Evolutionary conservation across 225 moss, liverwort and hornwort species (phyloP).

Genomic region (Bryum argenteum): DNA sequence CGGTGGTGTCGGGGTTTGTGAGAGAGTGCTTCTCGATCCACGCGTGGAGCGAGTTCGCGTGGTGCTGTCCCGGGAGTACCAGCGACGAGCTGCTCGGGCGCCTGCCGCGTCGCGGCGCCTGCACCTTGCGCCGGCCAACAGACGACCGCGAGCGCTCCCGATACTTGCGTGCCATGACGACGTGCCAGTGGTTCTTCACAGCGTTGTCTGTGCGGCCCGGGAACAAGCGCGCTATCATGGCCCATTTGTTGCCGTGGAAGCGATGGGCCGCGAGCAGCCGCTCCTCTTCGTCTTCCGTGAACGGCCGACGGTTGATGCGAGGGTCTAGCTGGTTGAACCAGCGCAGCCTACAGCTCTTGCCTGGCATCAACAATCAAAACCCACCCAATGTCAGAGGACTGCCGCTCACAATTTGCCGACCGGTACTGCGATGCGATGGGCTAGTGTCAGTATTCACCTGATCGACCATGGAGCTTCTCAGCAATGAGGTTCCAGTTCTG

Average conservation of each 20-base stretch:
- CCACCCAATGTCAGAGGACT: constrained; percentile 21
- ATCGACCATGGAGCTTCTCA: constrained; percentile 98
- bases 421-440: not conserved
- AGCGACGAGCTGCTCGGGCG: constrained; percentile 45
- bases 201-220: constrained; percentile 97
- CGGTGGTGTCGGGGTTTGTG: constrained; percentile 30
- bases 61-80: constrained; percentile 30
- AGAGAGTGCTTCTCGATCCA: constrained; percentile 86
- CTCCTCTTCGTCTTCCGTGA: constrained; percentile 95
- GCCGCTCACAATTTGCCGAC: not conserved
- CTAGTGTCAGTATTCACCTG: constrained; percentile 42
- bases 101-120: constrained; percentile 63
- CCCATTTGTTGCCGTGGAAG: constrained; percentile 98
- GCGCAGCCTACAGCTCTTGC: constrained; percentile 92
- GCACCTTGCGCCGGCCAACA: constrained; percentile 74
- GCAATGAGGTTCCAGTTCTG: constrained; percentile 99
- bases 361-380: constrained; percentile 36
- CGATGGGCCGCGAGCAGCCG: constrained; percentile 84
- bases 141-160: constrained; percentile 77
- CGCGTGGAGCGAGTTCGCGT: constrained; percentile 61
- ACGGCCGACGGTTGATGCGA: constrained; percentile 85
- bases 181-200: constrained; percentile 97
- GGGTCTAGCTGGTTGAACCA: constrained; percentile 99
- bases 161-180: constrained; percentile 90
- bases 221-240: constrained; percentile 92